A percentile compares a stretch with the other conserved stretches of the same genome.
Evolutionary conservation across 1,284 basidiomycete genomes (phyloP).

Genomic region (Marasmius oreades): DNA sequence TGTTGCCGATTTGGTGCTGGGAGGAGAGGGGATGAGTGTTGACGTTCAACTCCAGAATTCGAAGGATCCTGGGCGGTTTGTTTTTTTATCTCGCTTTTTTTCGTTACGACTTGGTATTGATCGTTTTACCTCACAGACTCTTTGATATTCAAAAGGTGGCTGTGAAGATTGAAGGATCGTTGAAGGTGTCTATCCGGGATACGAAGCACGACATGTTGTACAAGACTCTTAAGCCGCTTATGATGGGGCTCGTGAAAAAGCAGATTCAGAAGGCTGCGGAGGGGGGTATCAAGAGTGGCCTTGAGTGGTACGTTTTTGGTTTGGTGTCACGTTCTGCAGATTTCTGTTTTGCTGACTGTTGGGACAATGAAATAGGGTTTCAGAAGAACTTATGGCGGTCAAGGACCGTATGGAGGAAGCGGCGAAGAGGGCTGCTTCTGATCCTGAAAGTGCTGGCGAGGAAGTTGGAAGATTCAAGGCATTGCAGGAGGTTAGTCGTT

Average conservation of each 20-base stretch:
- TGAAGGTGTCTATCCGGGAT: conserved; percentile 91
- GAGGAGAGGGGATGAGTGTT: conserved; percentile 72
- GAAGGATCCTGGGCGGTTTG: not conserved
- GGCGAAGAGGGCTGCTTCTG: conserved; percentile 33
- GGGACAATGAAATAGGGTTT: conserved; percentile 32
- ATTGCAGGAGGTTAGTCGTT: conserved; percentile 57
- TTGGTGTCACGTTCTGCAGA: no score
- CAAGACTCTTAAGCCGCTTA: conserved; percentile 76
- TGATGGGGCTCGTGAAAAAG: conserved; percentile 83
- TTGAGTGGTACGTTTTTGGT: conserved; percentile 75
- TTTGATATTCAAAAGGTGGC: conserved; percentile 79
- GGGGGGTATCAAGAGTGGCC: conserved; percentile 72
- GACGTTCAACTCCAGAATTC: conserved; percentile 15
- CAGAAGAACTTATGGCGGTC: conserved; percentile 83
- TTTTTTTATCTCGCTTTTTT: conserved; percentile 5
- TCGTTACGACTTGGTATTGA: conserved; percentile 1
- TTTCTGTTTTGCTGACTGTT: no score
- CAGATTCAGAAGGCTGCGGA: conserved; percentile 85
- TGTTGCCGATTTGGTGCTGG: conserved; percentile 86
- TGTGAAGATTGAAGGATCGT: conserved; percentile 72
- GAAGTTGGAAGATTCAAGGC: conserved; percentile 41
- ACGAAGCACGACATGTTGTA: conserved; percentile 91
- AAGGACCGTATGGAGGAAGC: conserved; percentile 74
- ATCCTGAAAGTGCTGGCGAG: conserved; percentile 26
- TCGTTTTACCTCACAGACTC: conserved; percentile 57